Evolutionary conservation across 306 rosid species (phyloP).

Genomic region (Pterocarpus santalinus): DNA sequence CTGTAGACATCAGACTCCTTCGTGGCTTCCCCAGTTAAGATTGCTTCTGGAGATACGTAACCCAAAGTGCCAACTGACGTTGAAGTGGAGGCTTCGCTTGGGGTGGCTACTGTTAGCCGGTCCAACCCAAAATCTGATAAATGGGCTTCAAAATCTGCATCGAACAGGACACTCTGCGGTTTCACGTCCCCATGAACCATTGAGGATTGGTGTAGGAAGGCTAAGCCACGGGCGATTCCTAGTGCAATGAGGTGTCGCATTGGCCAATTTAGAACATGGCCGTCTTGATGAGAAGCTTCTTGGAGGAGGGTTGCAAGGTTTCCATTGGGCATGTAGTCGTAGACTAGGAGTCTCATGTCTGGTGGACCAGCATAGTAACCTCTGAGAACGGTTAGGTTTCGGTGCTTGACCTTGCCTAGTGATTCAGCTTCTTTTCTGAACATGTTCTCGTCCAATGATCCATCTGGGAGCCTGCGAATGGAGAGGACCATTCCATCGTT

Average conservation of each 20-base stretch:
- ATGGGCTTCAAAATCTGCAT: conserved; percentile 97
- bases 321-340: conserved; percentile 98
- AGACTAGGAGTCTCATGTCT: conserved; percentile 75
- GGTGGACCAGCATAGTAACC: conserved; percentile 90
- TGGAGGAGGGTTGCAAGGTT: conserved; percentile 97
- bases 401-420: conserved; percentile 79
- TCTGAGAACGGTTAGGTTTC: conserved; percentile 90
- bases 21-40: conserved; percentile 77
- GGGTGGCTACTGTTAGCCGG: conserved; percentile 57
- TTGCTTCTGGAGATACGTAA: conserved; percentile 84
- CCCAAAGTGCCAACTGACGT: conserved; percentile 82
- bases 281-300: conserved; percentile 99
- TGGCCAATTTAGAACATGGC: conserved; percentile 98
- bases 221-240: conserved; percentile 91
- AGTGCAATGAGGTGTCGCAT: conserved; percentile 98
- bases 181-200: conserved; percentile 82
- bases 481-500: conserved; percentile 94
- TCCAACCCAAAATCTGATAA: conserved; percentile 91
- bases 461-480: conserved; percentile 83
- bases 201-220: conserved; percentile 83
- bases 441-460: conserved; percentile 74
- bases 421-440: conserved; percentile 91
- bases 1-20: conserved; percentile 94
- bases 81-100: conserved; percentile 78
- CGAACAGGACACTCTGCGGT: conserved; percentile 87